Percentiles rank a stretch among this genome's conserved stretches.
Conservation (phyloP, 2,329 filamentous ascomycete species). For the Cadophora malorum region DNA sequence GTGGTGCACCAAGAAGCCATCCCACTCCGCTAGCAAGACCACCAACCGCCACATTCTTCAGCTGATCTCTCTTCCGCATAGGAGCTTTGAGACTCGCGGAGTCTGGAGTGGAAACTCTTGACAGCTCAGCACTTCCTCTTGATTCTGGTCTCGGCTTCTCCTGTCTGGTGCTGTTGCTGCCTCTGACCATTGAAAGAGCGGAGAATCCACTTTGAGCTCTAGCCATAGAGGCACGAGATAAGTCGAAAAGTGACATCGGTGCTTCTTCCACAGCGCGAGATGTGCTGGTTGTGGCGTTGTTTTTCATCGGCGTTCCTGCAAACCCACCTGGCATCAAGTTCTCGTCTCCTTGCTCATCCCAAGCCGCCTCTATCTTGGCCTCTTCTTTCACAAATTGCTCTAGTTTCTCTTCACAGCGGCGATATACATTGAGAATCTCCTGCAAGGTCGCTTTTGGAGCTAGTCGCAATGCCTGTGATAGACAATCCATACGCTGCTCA, state of each 20-base stretch:
- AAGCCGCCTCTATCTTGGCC: slow-evolving; percentile 70
- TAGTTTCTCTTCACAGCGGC: slow-evolving; percentile 79
- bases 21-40: slow-evolving; percentile 71
- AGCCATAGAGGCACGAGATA: slow-evolving; percentile 65
- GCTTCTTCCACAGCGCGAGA: slow-evolving; percentile 59
- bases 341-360: slow-evolving; percentile 69
- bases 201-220: slow-evolving; percentile 65
- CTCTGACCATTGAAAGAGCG: slow-evolving; percentile 51
- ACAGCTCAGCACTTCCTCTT: slow-evolving; percentile 32
- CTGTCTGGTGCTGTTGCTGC: slow-evolving; percentile 21
- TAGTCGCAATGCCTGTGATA: slow-evolving; percentile 76
- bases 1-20: slow-evolving; percentile 66
- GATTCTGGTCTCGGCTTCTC: slow-evolving; percentile 18
- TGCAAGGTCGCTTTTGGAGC: slow-evolving; percentile 73
- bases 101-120: slow-evolving; percentile 26
- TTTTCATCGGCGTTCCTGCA: slow-evolving; percentile 47
- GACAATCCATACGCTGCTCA: slow-evolving; percentile 81
- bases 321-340: slow-evolving; percentile 63
- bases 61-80: slow-evolving; percentile 74
- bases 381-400: slow-evolving; percentile 71
- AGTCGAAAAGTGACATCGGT: slow-evolving; percentile 69
- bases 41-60: slow-evolving; percentile 70
- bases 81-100: slow-evolving; percentile 43
- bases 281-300: slow-evolving; percentile 37
- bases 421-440: slow-evolving; percentile 77